Conservation (phyloP, 495 filamentous ascomycete genomes). For the Achaetomiella virescens region DNA sequence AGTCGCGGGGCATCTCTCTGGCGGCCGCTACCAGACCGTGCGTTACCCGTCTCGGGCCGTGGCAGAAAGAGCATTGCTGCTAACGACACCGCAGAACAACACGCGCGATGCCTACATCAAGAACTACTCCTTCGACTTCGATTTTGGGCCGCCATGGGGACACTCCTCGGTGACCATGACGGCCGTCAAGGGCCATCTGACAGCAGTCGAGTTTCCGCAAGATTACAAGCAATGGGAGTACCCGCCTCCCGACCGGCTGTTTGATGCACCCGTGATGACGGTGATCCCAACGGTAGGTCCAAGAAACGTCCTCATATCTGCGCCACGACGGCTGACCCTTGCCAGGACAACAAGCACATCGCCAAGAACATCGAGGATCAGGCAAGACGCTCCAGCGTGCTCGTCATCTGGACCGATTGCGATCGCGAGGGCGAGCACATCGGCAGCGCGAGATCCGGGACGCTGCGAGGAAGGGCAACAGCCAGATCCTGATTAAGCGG, state of each 20-base stretch:
- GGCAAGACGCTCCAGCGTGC: constrained; percentile 58
- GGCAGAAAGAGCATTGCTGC: neutral
- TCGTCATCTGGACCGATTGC: constrained; percentile 99
- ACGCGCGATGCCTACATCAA: constrained; percentile 71
- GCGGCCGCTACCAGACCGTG: constrained; percentile 65
- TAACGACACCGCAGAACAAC: constrained; percentile 38
- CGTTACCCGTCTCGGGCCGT: constrained; percentile 25
- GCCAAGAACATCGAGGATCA: constrained; percentile 77
- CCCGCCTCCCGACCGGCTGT: constrained; percentile 70
- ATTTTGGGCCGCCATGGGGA: constrained; percentile 78
- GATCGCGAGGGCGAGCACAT: constrained; percentile 98
- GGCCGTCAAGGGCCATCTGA: constrained; percentile 80
- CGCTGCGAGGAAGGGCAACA: constrained; percentile 68
- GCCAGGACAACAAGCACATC: constrained; percentile 69
- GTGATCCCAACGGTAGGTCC: constrained; percentile 54
- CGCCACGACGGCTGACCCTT: constrained; percentile 8
- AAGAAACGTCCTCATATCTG: neutral
- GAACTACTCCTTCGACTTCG: constrained; percentile 88
- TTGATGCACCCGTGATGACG: constrained; percentile 70
- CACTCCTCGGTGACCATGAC: constrained; percentile 84
- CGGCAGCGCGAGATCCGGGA: constrained; percentile 83
- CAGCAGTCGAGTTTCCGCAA: constrained; percentile 60
- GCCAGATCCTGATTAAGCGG: constrained; percentile 68
- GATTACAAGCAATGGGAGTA: constrained; percentile 72
- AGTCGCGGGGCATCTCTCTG: constrained; percentile 81